Percentiles rank a stretch among this genome's conserved stretches.
Conservation (phyloP, 352 stramenopile genomes). For the Phytophthora citricola region DNA sequence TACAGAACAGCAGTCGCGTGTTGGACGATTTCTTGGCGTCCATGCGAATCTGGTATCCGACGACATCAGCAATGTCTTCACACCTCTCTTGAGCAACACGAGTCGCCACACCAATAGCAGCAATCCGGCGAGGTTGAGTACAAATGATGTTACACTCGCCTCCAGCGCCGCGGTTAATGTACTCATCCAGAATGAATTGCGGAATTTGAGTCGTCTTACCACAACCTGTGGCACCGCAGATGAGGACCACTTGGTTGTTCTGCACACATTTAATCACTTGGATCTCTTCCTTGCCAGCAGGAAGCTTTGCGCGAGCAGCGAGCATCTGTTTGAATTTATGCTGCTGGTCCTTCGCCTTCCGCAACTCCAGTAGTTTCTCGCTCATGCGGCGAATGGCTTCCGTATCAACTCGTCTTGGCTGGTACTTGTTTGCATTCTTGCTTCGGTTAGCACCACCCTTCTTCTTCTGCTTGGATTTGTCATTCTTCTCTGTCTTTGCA, state of each 20-base stretch:
- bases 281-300: slow-evolving; percentile 62
- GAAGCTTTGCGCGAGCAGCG: slow-evolving; percentile 55
- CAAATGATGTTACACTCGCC: slow-evolving; percentile 96
- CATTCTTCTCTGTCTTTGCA: slow-evolving; percentile 3
- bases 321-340: slow-evolving; percentile 69
- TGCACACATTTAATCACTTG: slow-evolving; percentile 64
- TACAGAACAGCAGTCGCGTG: slow-evolving; percentile 96
- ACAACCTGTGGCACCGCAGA: slow-evolving; percentile 96
- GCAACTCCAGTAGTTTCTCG: slow-evolving; percentile 49
- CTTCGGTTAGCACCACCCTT: slow-evolving; percentile 29
- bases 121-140: slow-evolving; percentile 95
- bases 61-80: slow-evolving; percentile 84
- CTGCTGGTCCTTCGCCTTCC: slow-evolving; percentile 51
- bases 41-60: slow-evolving; percentile 97
- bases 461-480: slow-evolving; percentile 32
- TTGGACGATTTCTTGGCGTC: slow-evolving; percentile 90
- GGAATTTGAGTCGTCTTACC: slow-evolving; percentile 97
- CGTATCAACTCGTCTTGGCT: slow-evolving; percentile 36
- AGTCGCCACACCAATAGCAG: slow-evolving; percentile 96
- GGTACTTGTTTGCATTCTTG: slow-evolving; percentile 12
- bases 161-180: slow-evolving; percentile 79
- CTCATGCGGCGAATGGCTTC: slow-evolving; percentile 54
- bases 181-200: slow-evolving; percentile 97
- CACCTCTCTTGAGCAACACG: slow-evolving; percentile 95
- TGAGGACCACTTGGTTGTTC: slow-evolving; percentile 91